Percentiles rank a stretch among this genome's conserved stretches.
Evolutionary conservation across 2,329 filamentous ascomycete genomes (phyloP).

Genomic region (Didymella glomerata): DNA sequence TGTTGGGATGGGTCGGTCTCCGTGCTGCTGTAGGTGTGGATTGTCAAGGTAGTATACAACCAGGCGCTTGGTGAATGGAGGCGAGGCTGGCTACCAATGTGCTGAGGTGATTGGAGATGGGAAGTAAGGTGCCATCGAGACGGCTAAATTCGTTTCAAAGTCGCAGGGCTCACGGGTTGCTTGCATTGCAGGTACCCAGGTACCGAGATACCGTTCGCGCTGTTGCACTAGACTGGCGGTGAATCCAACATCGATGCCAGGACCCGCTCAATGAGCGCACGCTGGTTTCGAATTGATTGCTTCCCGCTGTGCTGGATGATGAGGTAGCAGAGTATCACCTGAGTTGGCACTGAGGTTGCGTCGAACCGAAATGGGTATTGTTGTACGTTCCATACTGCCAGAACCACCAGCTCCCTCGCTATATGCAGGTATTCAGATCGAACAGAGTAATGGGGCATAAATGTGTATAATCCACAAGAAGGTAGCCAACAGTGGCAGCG

Average conservation of each 20-base stretch:
- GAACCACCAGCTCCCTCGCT: conserved; percentile 24
- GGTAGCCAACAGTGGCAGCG: conserved; percentile 14
- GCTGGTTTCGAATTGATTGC: conserved; percentile 10
- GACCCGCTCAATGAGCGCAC: conserved; percentile 5
- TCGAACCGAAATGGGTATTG: conserved; percentile 25
- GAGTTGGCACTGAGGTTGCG: background rate
- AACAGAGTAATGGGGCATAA: conserved; percentile 10
- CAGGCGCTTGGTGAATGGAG: background rate
- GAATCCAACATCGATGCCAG: conserved; percentile 10
- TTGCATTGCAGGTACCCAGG: conserved; percentile 2
- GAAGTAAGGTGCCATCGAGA: background rate
- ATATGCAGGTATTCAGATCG: conserved; percentile 20
- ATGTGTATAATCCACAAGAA: conserved; percentile 14
- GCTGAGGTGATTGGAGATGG: background rate
- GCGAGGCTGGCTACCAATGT: background rate
- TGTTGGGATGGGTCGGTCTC: background rate
- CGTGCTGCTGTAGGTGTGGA: background rate
- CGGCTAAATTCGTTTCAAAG: conserved; percentile 1
- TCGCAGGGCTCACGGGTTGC: background rate
- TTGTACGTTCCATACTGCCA: conserved; percentile 14
- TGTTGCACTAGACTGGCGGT: conserved; percentile 29
- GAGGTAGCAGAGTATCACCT: conserved; percentile 8
- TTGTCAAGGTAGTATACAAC: background rate
- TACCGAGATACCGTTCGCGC: background rate
- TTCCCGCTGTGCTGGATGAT: conserved; percentile 8